These are phyloP conservation scores for Acidiella bohemica DNA, from an alignment of 495 filamentous ascomycete species.

Conservation along the genomic window DNA sequence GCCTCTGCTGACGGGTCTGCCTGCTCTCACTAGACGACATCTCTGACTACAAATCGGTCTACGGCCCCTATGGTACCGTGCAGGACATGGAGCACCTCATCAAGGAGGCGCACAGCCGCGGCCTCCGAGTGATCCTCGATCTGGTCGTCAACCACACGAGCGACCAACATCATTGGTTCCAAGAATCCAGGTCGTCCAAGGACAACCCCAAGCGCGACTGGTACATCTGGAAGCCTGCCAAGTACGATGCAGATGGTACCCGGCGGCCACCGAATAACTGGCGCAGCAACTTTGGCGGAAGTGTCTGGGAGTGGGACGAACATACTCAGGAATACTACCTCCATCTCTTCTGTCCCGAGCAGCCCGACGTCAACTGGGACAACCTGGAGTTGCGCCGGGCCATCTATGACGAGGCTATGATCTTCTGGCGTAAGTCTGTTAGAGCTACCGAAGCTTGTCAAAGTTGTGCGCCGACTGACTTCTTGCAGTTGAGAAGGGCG, in stretches of 20 bases:
- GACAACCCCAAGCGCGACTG: constrained; percentile 19
- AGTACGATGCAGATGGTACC: constrained; percentile 21
- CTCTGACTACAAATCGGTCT: constrained; percentile 24
- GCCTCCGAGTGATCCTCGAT: constrained; percentile 15
- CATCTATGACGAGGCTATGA: constrained; percentile 24
- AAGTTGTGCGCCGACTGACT: no score
- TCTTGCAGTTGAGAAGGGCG: constrained; percentile 24
- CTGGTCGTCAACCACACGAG: constrained; percentile 49
- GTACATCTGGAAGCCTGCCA: constrained; percentile 28
- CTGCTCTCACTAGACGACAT: no score
- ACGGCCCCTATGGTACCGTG: constrained; percentile 23
- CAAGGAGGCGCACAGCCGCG: constrained; percentile 16
- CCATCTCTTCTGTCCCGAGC: constrained; percentile 24
- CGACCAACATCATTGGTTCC: constrained; percentile 56
- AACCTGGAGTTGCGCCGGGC: constrained; percentile 18
- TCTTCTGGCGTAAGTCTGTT: no score
- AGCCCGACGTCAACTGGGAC: constrained; percentile 32
- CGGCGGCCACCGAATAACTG: constrained; percentile 28
- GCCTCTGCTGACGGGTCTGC: no score
- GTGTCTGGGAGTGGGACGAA: constrained; percentile 26
- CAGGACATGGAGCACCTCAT: constrained; percentile 24
- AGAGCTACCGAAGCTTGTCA: no score
- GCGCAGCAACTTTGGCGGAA: constrained; percentile 21
- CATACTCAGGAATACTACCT: constrained; percentile 29
- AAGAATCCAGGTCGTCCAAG: constrained; percentile 28